phyloP scores from a whole-genome alignment of 1,284 basidiomycete species.

The Ustilago crameri region DNA sequence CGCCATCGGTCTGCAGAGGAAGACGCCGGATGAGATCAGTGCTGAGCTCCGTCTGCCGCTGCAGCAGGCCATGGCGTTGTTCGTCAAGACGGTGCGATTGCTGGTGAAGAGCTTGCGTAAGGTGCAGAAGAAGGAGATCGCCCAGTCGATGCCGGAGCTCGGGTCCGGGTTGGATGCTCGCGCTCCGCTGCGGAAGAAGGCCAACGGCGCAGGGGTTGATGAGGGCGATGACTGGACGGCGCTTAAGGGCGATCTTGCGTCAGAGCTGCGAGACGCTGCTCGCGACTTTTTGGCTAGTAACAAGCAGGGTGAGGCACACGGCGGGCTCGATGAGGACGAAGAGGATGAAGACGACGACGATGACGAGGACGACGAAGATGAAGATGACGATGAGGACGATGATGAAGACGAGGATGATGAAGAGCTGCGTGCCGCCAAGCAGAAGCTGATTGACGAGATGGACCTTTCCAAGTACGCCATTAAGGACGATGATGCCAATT shows the following conservation, averaged over 20 bases:
- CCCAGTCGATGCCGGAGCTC: conserved; percentile 40
- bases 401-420: conserved; percentile 24
- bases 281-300: conserved; percentile 32
- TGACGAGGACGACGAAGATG: conserved; percentile 16
- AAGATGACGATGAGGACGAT: conserved; percentile 15
- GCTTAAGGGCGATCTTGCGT: conserved; percentile 49
- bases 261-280: conserved; percentile 56
- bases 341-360: conserved; percentile 33
- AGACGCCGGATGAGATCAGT: conserved; percentile 80
- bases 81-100: conserved; percentile 89
- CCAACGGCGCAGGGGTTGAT: conserved; percentile 12
- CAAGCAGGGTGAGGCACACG: conserved; percentile 16
- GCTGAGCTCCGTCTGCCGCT: conserved; percentile 78
- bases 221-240: conserved; percentile 39
- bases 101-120: conserved; percentile 82
- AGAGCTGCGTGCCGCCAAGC: conserved; percentile 40
- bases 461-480: conserved; percentile 59
- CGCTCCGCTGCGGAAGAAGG: conserved; percentile 24
- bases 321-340: conserved; percentile 25
- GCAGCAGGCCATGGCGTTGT: conserved; percentile 87
- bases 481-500: conserved; percentile 41
- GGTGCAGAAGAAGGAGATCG: conserved; percentile 75
- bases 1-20: conserved; percentile 89
- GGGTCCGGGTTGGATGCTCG: conserved; percentile 19
- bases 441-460: conserved; percentile 52